Base-by-base conservation (phyloP, 768 basidiomycete species). In the Phaeotremella skinneri region DNA sequence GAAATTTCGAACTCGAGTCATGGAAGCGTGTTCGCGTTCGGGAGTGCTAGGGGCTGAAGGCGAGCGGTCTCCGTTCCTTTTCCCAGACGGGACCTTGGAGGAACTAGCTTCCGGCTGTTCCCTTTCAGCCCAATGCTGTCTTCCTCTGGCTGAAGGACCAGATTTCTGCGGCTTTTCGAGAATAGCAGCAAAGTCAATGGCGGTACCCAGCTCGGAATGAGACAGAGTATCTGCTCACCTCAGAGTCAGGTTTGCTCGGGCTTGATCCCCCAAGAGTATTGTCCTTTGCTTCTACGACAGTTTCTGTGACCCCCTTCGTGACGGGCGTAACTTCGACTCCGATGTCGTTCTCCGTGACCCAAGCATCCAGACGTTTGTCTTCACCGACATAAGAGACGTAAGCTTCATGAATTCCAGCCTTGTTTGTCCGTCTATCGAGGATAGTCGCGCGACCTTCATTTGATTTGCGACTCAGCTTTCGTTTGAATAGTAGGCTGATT, bases 1-100 rank as follows among this genome's bases (percentile, higher is more conserved):
- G 71, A 92, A 91, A 73, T 93, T 96, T 60, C 89, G 54, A 26
- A 73, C 68, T 53, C 66, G 20, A 3, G 71, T 73, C 64, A 70
- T 62, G 6, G 64, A 49, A 1, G 68, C 71, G 59, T 73, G 71
- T 50, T 73, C 71, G 27, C 68, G 39, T 29, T 73, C 71, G 1
- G 71, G 68, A 0, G 68, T 64, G 9, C 66, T 66, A 3, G 66
- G 58, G 2, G 48, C 55, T 7, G 66, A 64, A 17, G 59, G 34
- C 2, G 56, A 27, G 2, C 25, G 45, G n/a, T 63, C 56, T 17
- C 11, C 42, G 26, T 20, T 20, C 7, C 21, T 7, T 6, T 23
- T 13, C 6, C 7, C 21, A 45, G 43, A 21, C 7, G 34, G 7
- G 11, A 20, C 43, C 23, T 45, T 45, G 7, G 43, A 45, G 9